Percentiles rank a stretch among this genome's conserved stretches.
Conservation (phyloP, 805 yeast genomes). For the Geotrichum ghanense region DNA sequence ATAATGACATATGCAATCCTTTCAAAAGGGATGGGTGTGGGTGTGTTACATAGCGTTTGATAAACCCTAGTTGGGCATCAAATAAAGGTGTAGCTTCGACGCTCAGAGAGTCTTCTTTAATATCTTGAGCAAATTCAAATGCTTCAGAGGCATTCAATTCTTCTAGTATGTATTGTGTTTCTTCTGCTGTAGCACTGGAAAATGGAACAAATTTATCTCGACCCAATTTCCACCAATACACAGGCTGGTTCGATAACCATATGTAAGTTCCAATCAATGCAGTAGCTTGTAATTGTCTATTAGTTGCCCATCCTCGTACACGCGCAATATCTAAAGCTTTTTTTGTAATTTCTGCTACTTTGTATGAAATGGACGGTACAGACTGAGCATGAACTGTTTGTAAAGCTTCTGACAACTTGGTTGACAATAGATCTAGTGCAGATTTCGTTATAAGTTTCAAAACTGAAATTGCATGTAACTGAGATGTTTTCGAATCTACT, state of each 20-base stretch:
- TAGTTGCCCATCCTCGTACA: not conserved
- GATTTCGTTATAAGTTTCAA: slow-evolving; percentile 4
- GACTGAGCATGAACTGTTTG: slow-evolving; percentile 1
- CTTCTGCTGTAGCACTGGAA: not conserved
- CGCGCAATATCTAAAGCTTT: not conserved
- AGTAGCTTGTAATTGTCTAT: not conserved
- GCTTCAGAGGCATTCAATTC: not conserved
- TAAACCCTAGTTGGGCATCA: not conserved
- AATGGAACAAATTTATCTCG: not conserved
- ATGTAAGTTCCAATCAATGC: not conserved
- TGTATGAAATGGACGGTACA: not conserved
- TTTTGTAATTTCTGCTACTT: not conserved
- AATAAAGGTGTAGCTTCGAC: not conserved
- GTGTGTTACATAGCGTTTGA: not conserved
- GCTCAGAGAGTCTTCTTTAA: too few species aligned
- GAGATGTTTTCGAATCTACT: not conserved
- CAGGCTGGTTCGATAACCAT: not conserved
- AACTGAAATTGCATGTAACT: not conserved
- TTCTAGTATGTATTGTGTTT: not conserved
- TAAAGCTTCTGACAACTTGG: not conserved
- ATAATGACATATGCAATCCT: not conserved
- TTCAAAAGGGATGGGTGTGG: not conserved
- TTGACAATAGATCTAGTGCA: slow-evolving; percentile 1
- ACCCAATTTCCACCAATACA: not conserved
- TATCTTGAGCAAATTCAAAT: not conserved